Conservation (phyloP, 495 filamentous ascomycete species). For the Pyrenula aspistea region DNA sequence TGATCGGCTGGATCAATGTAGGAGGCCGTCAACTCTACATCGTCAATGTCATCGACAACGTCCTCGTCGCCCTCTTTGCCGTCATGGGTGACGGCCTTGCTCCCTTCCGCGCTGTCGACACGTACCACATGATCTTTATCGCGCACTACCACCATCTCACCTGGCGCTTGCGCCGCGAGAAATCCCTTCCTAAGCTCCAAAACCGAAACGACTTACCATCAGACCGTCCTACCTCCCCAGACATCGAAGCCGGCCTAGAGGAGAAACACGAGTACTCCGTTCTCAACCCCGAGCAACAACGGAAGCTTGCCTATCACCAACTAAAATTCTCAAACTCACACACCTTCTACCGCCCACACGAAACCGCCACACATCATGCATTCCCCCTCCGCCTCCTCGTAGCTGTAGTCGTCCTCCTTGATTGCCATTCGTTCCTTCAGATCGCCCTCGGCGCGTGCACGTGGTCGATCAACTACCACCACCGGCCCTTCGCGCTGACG, state of each 20-base stretch:
- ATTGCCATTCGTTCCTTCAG: conserved; percentile 62
- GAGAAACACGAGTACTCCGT: conserved; percentile 44
- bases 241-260: conserved; percentile 25
- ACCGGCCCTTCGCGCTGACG: conserved; percentile 55
- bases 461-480: conserved; percentile 54
- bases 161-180: conserved; percentile 54
- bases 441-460: conserved; percentile 65
- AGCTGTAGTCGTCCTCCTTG: conserved; percentile 60
- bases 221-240: conserved; percentile 30
- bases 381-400: conserved; percentile 62
- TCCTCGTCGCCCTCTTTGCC: conserved; percentile 66
- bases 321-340: conserved; percentile 63
- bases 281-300: conserved; percentile 48
- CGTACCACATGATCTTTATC: conserved; percentile 70
- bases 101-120: conserved; percentile 66
- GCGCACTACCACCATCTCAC: conserved; percentile 55
- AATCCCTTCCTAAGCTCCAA: conserved; percentile 47
- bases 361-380: conserved; percentile 66
- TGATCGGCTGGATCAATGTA: conserved; percentile 83
- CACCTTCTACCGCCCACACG: conserved; percentile 78
- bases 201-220: conserved; percentile 62
- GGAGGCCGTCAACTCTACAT: conserved; percentile 54
- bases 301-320: conserved; percentile 56
- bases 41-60: conserved; percentile 65
- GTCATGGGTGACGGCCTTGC: conserved; percentile 67